A percentile compares a stretch with the other conserved stretches of the same genome.
Conservation (phyloP, 352 stramenopile genomes). For the Pilasporangium apinafurcum region DNA sequence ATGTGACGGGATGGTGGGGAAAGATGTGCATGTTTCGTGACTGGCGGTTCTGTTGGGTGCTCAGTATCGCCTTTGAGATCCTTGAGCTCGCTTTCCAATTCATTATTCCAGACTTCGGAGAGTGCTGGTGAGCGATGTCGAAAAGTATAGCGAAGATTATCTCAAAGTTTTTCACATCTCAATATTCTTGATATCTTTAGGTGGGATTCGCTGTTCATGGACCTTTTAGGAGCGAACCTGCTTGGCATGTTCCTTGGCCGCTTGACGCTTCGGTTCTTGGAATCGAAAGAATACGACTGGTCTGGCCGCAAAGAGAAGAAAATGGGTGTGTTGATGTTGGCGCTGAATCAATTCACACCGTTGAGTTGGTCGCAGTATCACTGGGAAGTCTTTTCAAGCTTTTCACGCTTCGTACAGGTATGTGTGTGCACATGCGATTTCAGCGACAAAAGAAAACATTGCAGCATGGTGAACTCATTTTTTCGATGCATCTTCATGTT, state of each 20-base stretch:
- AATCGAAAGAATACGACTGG: conserved; percentile 90
- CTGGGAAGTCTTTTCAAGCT: conserved; percentile 90
- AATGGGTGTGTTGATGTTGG: conserved; percentile 51
- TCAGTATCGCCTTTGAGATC: conserved; percentile 88
- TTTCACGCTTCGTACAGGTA: conserved; percentile 79
- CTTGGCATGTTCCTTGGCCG: conserved; percentile 82
- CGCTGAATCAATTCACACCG: conserved; percentile 86
- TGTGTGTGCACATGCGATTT: too few species aligned
- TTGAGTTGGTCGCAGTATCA: conserved; percentile 86
- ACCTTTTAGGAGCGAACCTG: conserved; percentile 89
- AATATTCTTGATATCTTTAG: conserved; percentile 6
- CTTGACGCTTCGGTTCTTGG: conserved; percentile 67
- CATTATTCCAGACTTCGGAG: conserved; percentile 90
- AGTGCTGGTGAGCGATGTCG: conserved; percentile 73
- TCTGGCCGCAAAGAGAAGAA: conserved; percentile 74
- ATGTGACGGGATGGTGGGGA: conserved; percentile 85
- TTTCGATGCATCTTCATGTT: too few species aligned
- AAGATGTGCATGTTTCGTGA: conserved; percentile 94
- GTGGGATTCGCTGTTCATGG: conserved; percentile 91
- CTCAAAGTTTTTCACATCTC: not conserved
- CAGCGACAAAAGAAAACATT: too few species aligned
- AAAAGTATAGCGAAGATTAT: not conserved
- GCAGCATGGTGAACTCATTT: too few species aligned
- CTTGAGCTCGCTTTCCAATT: conserved; percentile 87
- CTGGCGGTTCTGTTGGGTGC: conserved; percentile 90